These are phyloP conservation scores for Talaromyces liani DNA, from an alignment of 495 filamentous ascomycete species.

Conservation along the genomic window DNA sequence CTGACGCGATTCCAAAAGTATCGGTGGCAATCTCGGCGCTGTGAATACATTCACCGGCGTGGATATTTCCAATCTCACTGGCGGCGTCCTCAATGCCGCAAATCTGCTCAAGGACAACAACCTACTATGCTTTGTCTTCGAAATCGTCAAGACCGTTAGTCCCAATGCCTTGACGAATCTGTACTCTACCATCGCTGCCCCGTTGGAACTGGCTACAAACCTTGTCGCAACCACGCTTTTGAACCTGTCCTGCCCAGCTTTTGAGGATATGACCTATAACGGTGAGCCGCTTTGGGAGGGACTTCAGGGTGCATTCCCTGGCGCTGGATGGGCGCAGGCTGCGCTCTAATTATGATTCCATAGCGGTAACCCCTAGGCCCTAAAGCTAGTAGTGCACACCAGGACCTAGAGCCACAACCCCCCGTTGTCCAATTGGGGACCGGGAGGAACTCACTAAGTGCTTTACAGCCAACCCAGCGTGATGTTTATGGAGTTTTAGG, in stretches of 20 bases:
- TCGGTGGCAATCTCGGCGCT: constrained; percentile 52
- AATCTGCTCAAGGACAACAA: constrained; percentile 39
- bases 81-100: constrained; percentile 37
- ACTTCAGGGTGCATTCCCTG: constrained; percentile 26
- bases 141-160: constrained; percentile 31
- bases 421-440: too few species aligned
- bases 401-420: too few species aligned
- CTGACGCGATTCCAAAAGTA: constrained; percentile 22
- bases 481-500: too few species aligned
- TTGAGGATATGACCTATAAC: constrained; percentile 27
- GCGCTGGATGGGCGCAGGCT: constrained; percentile 12
- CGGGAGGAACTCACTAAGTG: too few species aligned
- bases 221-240: constrained; percentile 19
- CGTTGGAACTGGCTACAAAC: constrained; percentile 24
- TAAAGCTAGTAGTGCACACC: too few species aligned
- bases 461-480: too few species aligned
- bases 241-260: constrained; percentile 28
- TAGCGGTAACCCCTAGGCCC: too few species aligned
- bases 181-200: constrained; percentile 26
- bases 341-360: background rate
- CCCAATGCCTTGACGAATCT: constrained; percentile 32
- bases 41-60: constrained; percentile 50
- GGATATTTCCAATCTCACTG: constrained; percentile 39
- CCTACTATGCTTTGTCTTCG: constrained; percentile 39
- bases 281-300: constrained; percentile 27